These are phyloP conservation scores for Neostapfia colusana DNA, from an alignment of 176 grass and related monocot genomes.

Conservation along the genomic window DNA sequence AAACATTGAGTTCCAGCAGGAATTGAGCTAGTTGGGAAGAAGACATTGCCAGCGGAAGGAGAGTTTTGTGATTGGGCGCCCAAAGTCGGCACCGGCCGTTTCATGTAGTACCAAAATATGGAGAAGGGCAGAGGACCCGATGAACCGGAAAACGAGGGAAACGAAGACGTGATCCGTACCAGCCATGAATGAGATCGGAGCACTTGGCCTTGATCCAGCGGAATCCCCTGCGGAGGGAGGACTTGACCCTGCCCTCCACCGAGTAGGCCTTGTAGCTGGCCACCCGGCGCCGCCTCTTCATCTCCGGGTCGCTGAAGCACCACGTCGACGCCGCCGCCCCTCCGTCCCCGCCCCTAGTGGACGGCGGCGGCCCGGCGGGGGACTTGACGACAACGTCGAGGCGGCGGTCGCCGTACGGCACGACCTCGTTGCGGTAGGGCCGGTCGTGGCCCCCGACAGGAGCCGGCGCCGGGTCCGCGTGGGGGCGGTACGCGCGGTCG, in stretches of 20 bases:
- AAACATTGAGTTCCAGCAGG: neutral
- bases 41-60: neutral
- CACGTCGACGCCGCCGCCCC: slow-evolving; percentile 44
- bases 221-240: slow-evolving; percentile 77
- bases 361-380: slow-evolving; percentile 38
- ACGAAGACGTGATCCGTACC: slow-evolving; percentile 41
- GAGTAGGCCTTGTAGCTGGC: slow-evolving; percentile 97
- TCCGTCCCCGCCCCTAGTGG: slow-evolving; percentile 23
- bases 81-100: neutral
- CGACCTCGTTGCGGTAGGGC: slow-evolving; percentile 51
- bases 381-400: slow-evolving; percentile 51
- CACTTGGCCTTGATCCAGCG: slow-evolving; percentile 97
- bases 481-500: slow-evolving; percentile 55
- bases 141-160: neutral
- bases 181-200: slow-evolving; percentile 79
- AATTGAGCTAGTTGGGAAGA: neutral
- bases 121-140: neutral
- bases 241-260: slow-evolving; percentile 87
- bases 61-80: neutral
- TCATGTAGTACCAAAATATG: too few species aligned
- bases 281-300: slow-evolving; percentile 81
- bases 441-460: slow-evolving; percentile 39
- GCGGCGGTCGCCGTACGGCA: slow-evolving; percentile 56
- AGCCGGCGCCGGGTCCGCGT: slow-evolving; percentile 3
- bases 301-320: slow-evolving; percentile 95